Base-by-base conservation (phyloP, 305 asterid species). In the Salvia sclarea region DNA sequence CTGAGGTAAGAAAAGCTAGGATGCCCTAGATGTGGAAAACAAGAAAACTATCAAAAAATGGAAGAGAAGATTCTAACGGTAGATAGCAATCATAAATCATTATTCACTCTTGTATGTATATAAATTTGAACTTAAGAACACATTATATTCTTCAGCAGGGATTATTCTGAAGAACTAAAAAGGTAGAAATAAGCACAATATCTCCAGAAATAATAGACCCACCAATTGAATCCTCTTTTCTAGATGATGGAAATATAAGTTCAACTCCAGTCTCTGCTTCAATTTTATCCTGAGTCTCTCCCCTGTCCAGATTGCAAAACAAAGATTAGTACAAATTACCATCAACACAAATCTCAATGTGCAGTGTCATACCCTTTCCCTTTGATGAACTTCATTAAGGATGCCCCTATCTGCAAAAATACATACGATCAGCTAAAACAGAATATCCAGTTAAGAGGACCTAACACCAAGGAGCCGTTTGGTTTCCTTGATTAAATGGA, bases 351-450 rank as follows among this genome's bases (percentile, higher is more conserved):
- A 30, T 66, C 61, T 58, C 49, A 52, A 49, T 20, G 72, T 58
- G 55, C 56, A 75, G 3, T 28, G 40, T 6, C 84, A 61, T 87
- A 92, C 98, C 86, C 75, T 85, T 83, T 88, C 66, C 96, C 96
- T 84, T 66, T 79, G 76, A 92, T 68, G 81, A 86, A 89, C 66
- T 83, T 85, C 86, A 88, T 85, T 74, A 92, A 72, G 38, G 95
- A 82, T 56, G 76, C 70, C 69, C 96, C 96, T 78, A 83, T 78
- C 97, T 92, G 88, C 83, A 89, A 75, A 53, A 17, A 67, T 31
- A 69, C 74, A 73, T 30, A 45, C 72, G 37, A 78, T 60, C 47
- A 69, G 76, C 54, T 17, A 49, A 55, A 64, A 48, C 47, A 41
- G 28, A 64, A 43, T 21, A 31, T 30, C 73, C 47, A 18, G n/a